A percentile compares a stretch with the other conserved stretches of the same genome.
These are phyloP conservation scores for Lupinus albus DNA, from an alignment of 306 rosid species.

Conservation along the genomic window DNA sequence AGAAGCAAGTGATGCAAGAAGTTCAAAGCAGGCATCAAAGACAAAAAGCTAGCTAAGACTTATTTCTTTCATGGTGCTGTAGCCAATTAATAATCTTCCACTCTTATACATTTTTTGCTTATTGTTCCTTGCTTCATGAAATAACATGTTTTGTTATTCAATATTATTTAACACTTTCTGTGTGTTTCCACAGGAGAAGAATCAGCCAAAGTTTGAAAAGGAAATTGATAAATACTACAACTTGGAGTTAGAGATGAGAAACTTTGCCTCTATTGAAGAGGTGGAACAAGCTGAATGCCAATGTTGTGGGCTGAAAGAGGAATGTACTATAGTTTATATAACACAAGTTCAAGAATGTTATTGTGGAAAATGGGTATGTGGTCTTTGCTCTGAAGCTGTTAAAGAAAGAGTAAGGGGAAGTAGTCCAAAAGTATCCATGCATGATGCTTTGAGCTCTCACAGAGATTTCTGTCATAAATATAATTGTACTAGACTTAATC, in stretches of 20 bases:
- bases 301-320: conserved; percentile 75
- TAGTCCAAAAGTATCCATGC: conserved; percentile 20
- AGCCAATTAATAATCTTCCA: not conserved
- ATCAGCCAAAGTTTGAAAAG: conserved; percentile 47
- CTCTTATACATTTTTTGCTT: not conserved
- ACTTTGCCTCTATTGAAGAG: conserved; percentile 41
- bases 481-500: conserved; percentile 58
- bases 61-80: conserved; percentile 39
- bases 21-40: conserved; percentile 5
- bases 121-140: no score
- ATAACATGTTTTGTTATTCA: not conserved
- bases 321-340: conserved; percentile 57
- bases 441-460: conserved; percentile 56
- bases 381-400: conserved; percentile 78
- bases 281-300: conserved; percentile 57
- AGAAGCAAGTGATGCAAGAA: not conserved
- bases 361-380: conserved; percentile 73
- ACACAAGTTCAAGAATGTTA: conserved; percentile 42
- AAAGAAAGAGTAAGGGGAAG: conserved; percentile 46
- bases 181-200: conserved; percentile 39
- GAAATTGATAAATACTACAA: conserved; percentile 44
- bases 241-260: conserved; percentile 22
- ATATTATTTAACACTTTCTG: not conserved
- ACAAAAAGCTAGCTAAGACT: conserved; percentile 1
- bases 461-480: conserved; percentile 55